Percentiles rank a stretch among this genome's conserved stretches.
These are phyloP conservation scores for Quercus berberidifolia DNA, from an alignment of 306 rosid genomes.

Conservation along the genomic window DNA sequence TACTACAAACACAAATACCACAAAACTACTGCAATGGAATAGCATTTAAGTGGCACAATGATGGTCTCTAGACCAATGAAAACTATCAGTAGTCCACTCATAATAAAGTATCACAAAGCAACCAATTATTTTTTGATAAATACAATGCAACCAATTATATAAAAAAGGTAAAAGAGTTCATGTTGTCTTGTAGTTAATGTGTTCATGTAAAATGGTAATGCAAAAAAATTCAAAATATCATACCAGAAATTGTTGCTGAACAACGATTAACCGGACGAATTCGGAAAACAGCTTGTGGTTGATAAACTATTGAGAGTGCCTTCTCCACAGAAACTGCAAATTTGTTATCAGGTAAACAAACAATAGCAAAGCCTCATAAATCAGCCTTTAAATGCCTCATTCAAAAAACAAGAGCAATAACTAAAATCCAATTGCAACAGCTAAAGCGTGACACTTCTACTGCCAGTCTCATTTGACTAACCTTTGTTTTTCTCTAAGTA, in stretches of 20 bases:
- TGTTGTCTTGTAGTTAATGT: too few relatives aligned
- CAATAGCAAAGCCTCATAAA: not conserved
- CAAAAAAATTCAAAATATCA: conserved; percentile 8
- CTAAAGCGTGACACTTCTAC: not conserved
- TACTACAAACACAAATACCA: too few relatives aligned
- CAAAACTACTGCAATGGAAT: not conserved
- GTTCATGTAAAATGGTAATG: too few relatives aligned
- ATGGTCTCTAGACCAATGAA: too few relatives aligned
- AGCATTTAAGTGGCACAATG: too few relatives aligned
- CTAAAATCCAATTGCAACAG: not conserved
- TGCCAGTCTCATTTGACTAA: conserved; percentile 14
- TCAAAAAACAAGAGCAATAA: not conserved
- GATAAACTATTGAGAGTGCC: conserved; percentile 85
- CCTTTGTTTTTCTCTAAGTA: conserved; percentile 87
- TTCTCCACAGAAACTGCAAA: conserved; percentile 89
- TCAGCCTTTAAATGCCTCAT: not conserved
- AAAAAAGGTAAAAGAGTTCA: too few relatives aligned
- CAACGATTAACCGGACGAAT: conserved; percentile 85
- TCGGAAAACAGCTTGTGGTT: conserved; percentile 88
- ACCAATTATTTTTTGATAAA: too few relatives aligned
- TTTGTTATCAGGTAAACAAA: not conserved
- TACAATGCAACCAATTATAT: not conserved
- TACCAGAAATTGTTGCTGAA: conserved; percentile 94
- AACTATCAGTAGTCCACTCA: too few relatives aligned
- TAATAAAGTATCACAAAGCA: not conserved